These are phyloP conservation scores for Cinnamomum chago DNA, from an alignment of 164 flowering plant genomes.

Conservation along the genomic window DNA sequence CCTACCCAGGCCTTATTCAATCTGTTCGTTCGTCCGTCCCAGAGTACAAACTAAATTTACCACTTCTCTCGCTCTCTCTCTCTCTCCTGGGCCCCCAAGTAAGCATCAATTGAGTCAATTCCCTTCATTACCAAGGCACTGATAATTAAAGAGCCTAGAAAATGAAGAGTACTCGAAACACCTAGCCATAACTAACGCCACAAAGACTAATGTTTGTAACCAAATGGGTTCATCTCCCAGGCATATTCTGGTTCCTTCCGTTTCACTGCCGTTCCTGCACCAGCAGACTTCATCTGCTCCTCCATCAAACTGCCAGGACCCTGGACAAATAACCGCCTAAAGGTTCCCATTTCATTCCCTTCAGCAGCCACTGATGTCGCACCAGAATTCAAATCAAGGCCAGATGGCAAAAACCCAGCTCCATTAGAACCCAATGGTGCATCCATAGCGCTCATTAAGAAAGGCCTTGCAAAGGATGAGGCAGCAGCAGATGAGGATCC, in stretches of 20 bases:
- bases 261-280: slow-evolving; percentile 48
- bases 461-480: slow-evolving; percentile 41
- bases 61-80: too few species aligned
- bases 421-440: slow-evolving; percentile 33
- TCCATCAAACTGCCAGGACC: slow-evolving; percentile 26
- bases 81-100: too few species aligned
- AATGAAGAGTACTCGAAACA: neutral
- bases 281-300: slow-evolving; percentile 26
- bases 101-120: too few species aligned
- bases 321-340: slow-evolving; percentile 31
- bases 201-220: slow-evolving; percentile 51
- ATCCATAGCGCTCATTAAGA: slow-evolving; percentile 36
- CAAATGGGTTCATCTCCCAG: slow-evolving; percentile 45
- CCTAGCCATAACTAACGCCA: slow-evolving; percentile 27
- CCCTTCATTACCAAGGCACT: too few species aligned
- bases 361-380: slow-evolving; percentile 32
- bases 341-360: slow-evolving; percentile 24
- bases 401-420: slow-evolving; percentile 33
- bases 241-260: slow-evolving; percentile 81
- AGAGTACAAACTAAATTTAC: too few species aligned
- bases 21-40: too few species aligned
- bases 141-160: too few species aligned
- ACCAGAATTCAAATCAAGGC: slow-evolving; percentile 59
- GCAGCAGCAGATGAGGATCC: slow-evolving; percentile 37
- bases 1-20: too few species aligned